Base-by-base conservation (phyloP, 108 stramenopile genomes). In the Cyclotella kingstonii region DNA sequence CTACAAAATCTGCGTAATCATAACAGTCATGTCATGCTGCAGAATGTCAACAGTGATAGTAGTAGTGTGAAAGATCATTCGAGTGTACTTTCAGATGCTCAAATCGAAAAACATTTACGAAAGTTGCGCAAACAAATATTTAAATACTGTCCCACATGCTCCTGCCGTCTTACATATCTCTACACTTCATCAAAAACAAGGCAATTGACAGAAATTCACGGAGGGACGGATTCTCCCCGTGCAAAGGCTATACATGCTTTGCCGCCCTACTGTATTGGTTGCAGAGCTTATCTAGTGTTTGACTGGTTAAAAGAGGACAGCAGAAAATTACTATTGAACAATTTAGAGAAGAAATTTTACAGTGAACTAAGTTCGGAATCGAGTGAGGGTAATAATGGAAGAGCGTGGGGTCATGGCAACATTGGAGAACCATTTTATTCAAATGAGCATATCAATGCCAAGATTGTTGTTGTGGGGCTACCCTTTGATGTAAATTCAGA, bases 131-230 rank as follows among this genome's bases (percentile, higher is more conserved):
- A 36, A 36, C 44, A 17, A 45, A 45, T 26, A 27, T 28, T 26
- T 25, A 57, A 57, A 38, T 49, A 39, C 48, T 70, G 68, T 29
- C 68, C 68, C 12, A n/a, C 38, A 18, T 70, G 68, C 59, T 47
- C 52, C 25, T 28, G 30, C 30, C 26, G 40, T 0, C 34, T 70
- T 11, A 61, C 51, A 19, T 54, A 54, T 51, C 42, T 53, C 2
- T 70, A 54, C 31, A 39, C 34, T 12, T 45, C 47, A 14, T 11
- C 43, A 0, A 18, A 33, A 7, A 46, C 47, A 4, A 3, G 34
- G 15, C 60, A 43, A 19, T 36, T 61, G 6, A 50, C 56, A 3
- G 53, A 70, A 36, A 61, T 61, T 10, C 40, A 48, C 31, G 35
- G 18, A 14, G 60, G 45, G 14, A 22, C 10, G 28, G 60, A 70